phyloP scores from a whole-genome alignment of 1,284 basidiomycete species.

The Ceratobasidium theobromae region DNA sequence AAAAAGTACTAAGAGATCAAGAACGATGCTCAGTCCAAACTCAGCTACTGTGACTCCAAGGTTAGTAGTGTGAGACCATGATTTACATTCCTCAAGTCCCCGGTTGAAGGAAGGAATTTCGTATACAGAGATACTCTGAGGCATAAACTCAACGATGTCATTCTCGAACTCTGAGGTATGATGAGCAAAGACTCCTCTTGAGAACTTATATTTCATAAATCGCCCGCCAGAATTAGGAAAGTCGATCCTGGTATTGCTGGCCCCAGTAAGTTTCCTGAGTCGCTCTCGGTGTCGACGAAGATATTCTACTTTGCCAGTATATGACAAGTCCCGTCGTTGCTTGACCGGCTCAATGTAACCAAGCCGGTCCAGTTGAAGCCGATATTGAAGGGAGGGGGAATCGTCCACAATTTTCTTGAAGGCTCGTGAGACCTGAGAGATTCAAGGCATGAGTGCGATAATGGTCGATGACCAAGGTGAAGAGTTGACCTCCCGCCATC shows the following conservation, averaged over 20 bases:
- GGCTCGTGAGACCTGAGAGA: not conserved
- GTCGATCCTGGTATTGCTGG: not conserved
- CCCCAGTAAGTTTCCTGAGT: not conserved
- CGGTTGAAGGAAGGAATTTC: not conserved
- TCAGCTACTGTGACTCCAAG: not conserved
- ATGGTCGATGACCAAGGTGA: not conserved
- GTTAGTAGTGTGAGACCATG: not conserved
- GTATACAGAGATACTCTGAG: not conserved
- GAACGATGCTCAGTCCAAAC: not conserved
- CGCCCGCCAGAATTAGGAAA: not conserved
- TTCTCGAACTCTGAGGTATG: too few species aligned
- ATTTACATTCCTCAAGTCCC: not conserved
- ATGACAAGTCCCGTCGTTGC: not conserved
- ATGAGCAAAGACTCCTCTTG: not conserved
- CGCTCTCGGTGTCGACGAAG: not conserved
- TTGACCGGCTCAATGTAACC: not conserved
- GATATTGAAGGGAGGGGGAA: not conserved
- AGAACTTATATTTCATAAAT: not conserved
- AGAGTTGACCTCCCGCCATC: not conserved
- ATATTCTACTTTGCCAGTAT: not conserved
- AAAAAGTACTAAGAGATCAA: not conserved
- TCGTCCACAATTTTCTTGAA: not conserved
- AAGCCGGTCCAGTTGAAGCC: not conserved
- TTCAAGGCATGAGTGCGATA: not conserved
- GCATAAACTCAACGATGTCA: not conserved